Percentiles rank a stretch among this genome's conserved stretches.
phyloP scores from a whole-genome alignment of 1,139 yeast genomes.

The Nakaseomyces glabratus region DNA sequence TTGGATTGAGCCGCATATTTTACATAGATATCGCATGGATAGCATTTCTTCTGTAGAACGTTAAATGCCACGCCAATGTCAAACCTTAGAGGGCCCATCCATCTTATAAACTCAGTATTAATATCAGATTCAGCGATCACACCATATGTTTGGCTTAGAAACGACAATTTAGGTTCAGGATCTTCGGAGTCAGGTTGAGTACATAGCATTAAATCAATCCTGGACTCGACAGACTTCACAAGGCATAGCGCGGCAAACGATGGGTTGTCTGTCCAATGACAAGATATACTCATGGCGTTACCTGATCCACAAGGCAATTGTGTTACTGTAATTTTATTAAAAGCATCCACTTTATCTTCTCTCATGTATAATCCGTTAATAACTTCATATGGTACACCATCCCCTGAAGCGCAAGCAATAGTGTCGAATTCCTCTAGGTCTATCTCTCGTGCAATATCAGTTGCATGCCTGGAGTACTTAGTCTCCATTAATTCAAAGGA shows the following conservation, averaged over 20 bases:
- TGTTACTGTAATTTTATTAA: constrained; percentile 58
- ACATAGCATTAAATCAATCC: constrained; percentile 76
- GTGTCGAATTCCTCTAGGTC: constrained; percentile 58
- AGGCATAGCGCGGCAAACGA: constrained; percentile 60
- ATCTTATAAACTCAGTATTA: constrained; percentile 83
- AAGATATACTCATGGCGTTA: constrained; percentile 77
- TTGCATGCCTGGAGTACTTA: constrained; percentile 61
- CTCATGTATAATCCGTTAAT: constrained; percentile 70
- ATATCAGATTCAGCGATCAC: constrained; percentile 89
- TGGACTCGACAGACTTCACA: constrained; percentile 57
- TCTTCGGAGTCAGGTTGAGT: constrained; percentile 42
- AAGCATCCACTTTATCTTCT: constrained; percentile 54
- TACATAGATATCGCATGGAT: constrained; percentile 77
- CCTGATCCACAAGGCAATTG: constrained; percentile 97
- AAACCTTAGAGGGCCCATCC: constrained; percentile 81
- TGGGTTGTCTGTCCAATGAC: constrained; percentile 66
- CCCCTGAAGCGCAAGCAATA: constrained; percentile 89
- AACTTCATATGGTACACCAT: constrained; percentile 93
- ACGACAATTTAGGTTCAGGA: constrained; percentile 46
- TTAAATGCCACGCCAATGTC: constrained; percentile 68
- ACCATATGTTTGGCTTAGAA: constrained; percentile 81
- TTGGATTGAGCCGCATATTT: constrained; percentile 53
- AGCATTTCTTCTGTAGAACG: constrained; percentile 48
- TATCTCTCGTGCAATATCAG: constrained; percentile 52
- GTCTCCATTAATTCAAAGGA: constrained; percentile 53